These are phyloP conservation scores for Platanthera guangdongensis DNA, from an alignment of 106 monocot species.

Conservation along the genomic window DNA sequence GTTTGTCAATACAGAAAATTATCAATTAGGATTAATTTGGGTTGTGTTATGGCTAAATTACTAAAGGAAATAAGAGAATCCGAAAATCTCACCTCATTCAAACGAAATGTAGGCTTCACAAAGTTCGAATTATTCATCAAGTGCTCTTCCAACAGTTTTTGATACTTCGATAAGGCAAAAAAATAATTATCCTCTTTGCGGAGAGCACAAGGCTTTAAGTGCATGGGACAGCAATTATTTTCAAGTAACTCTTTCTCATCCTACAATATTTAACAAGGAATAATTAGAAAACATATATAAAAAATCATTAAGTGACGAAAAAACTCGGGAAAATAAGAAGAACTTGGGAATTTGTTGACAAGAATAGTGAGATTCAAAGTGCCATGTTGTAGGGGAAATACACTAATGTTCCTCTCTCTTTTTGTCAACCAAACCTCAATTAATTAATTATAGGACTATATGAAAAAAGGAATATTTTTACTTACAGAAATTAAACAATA, in stretches of 20 bases:
- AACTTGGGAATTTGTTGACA: neutral
- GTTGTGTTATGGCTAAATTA: too few relatives aligned
- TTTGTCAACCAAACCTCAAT: too few relatives aligned
- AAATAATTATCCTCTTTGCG: slow-evolving; percentile 95
- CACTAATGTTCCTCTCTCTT: too few relatives aligned
- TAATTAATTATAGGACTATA: neutral
- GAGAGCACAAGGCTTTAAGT: slow-evolving; percentile 74
- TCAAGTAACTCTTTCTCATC: slow-evolving; percentile 95
- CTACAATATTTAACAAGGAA: slow-evolving; percentile 26
- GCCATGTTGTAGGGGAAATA: neutral
- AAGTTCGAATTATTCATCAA: slow-evolving; percentile 60
- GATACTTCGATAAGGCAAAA: slow-evolving; percentile 96
- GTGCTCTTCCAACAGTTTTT: slow-evolving; percentile 70
- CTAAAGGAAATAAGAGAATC: neutral
- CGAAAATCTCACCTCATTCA: slow-evolving; percentile 66
- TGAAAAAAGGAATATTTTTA: neutral
- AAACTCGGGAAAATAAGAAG: neutral
- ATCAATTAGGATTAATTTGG: too few relatives aligned
- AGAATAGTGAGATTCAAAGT: neutral
- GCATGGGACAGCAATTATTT: slow-evolving; percentile 80
- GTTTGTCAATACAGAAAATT: too few relatives aligned
- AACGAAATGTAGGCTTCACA: slow-evolving; percentile 80
- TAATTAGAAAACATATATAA: neutral
- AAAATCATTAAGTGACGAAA: neutral
- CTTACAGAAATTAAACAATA: neutral